Base-by-base conservation (phyloP, 192 early-diverging fungal genomes). In the Coemansia sp. region DNA sequence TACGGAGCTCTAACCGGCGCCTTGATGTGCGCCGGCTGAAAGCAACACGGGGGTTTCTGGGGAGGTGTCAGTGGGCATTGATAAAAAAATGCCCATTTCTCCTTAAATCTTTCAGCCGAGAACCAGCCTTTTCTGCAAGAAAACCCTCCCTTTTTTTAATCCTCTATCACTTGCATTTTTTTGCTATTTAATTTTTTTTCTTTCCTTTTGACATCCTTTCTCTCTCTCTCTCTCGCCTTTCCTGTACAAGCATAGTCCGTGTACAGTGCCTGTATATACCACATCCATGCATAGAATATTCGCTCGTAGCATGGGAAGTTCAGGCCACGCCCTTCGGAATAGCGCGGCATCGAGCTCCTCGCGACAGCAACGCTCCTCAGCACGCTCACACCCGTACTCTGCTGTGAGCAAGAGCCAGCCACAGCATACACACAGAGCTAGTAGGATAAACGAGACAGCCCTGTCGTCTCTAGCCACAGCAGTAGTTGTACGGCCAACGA, bases 281-380 rank as follows among this genome's bases (percentile, higher is more conserved):
- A 27, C 29, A 41, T 6, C 64, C 36, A 79, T 79, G 77, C 67
- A 66, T 27, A 74, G 68, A 67, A 57, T 41, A 44, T 49, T 79
- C 33, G 20, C 73, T 60, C n/a, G 65, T 70, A 79, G 58, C 44
- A 79, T 79, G 77, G 77, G 77, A 73, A 72, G 77, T 61, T 70
- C 71, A 27, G 72, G 77, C 22, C 63, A 79, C 49, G 73, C 58
- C 34, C 68, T 73, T 68, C 64, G 64, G 53, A 62, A 43, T 58
- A 60, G 41, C 62, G 64, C 75, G 33, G 40, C 55, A 20, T 66
- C 44, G 22, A 50, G 64, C 34, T 8, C 31, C 40, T 47, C 58
- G 43, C 44, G 36, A 38, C 40, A 68, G 44, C 58, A 61, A 36
- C 50, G 68, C 43, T 39, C 49, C 18, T 15, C 49, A 52, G 15